A percentile compares a stretch with the other conserved stretches of the same genome.
Evolutionary conservation across 768 basidiomycete species (phyloP).

Genomic region (Macrolepiota albuminosa): DNA sequence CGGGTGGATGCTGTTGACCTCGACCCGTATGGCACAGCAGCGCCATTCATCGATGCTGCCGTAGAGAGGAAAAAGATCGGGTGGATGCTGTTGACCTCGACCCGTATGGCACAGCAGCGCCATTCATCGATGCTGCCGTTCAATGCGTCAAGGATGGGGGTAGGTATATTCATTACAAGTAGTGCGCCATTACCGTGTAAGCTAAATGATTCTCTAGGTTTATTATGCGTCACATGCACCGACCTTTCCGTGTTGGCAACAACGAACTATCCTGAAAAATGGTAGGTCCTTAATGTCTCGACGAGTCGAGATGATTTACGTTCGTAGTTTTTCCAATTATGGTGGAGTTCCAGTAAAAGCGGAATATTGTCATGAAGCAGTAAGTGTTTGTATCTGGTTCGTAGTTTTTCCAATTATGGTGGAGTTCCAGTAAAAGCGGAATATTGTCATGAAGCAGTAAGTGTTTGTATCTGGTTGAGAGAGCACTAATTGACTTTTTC

Average conservation of each 20-base stretch:
- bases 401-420: conserved; percentile 85
- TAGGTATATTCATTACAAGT: conserved; percentile 23
- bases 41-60: conserved; percentile 94
- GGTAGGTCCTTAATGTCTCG: conserved; percentile 40
- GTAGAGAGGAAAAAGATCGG: conserved; percentile 68
- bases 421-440: conserved; percentile 89
- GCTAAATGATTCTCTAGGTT: conserved; percentile 41
- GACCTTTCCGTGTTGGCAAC: conserved; percentile 93
- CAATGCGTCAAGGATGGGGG: conserved; percentile 88
- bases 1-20: conserved; percentile 95
- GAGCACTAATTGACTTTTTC: neutral
- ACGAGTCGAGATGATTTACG: neutral
- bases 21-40: conserved; percentile 96
- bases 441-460: conserved; percentile 89
- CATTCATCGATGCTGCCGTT: conserved; percentile 93
- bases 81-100: conserved; percentile 98
- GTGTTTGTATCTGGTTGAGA: conserved; percentile 18
- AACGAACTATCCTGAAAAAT: conserved; percentile 94
- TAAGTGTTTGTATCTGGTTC: conserved; percentile 29
- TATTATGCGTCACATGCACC: conserved; percentile 95
- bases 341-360: conserved; percentile 86
- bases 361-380: conserved; percentile 95
- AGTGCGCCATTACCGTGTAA: neutral
- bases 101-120: conserved; percentile 95
- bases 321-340: conserved; percentile 74